Conservation (phyloP, 768 basidiomycete species). For the Boletus huronensis region DNA sequence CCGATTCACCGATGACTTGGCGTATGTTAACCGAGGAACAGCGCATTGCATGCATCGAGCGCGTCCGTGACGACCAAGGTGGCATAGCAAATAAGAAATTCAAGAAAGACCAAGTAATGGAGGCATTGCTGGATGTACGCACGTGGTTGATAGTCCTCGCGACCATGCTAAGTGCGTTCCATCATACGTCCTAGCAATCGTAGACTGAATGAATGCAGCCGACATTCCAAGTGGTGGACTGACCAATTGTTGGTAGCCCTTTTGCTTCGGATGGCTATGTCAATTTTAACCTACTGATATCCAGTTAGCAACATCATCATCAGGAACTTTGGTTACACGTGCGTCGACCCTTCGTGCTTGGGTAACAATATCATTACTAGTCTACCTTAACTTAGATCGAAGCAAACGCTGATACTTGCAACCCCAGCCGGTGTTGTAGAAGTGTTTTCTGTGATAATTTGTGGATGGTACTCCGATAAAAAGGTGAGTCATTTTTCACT, state of each 20-base stretch:
- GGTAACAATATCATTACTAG: background rate
- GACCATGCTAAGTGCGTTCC: constrained; percentile 12
- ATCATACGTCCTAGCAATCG: background rate
- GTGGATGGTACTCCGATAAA: constrained; percentile 24
- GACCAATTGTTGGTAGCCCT: constrained; percentile 11
- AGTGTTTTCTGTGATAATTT: constrained; percentile 16
- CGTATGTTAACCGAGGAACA: constrained; percentile 35
- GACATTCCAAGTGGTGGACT: constrained; percentile 23
- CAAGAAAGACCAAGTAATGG: background rate
- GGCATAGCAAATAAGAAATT: constrained; percentile 1
- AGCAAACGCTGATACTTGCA: constrained; percentile 12
- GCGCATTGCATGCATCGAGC: constrained; percentile 36
- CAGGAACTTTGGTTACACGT: constrained; percentile 22
- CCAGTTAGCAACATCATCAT: constrained; percentile 22
- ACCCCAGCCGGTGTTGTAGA: constrained; percentile 23
- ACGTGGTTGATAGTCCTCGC: constrained; percentile 30
- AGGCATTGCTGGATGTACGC: constrained; percentile 15
- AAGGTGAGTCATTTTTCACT: constrained; percentile 3
- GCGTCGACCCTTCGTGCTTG: background rate
- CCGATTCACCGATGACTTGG: constrained; percentile 22
- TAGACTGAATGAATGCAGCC: constrained; percentile 1
- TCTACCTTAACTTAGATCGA: background rate
- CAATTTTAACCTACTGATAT: background rate
- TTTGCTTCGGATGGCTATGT: background rate
- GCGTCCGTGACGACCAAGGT: constrained; percentile 36